A percentile compares a stretch with the other conserved stretches of the same genome.
These are phyloP conservation scores for Eremothecium cymbalariae DNA, from an alignment of 1,139 yeast species.

Conservation along the genomic window DNA sequence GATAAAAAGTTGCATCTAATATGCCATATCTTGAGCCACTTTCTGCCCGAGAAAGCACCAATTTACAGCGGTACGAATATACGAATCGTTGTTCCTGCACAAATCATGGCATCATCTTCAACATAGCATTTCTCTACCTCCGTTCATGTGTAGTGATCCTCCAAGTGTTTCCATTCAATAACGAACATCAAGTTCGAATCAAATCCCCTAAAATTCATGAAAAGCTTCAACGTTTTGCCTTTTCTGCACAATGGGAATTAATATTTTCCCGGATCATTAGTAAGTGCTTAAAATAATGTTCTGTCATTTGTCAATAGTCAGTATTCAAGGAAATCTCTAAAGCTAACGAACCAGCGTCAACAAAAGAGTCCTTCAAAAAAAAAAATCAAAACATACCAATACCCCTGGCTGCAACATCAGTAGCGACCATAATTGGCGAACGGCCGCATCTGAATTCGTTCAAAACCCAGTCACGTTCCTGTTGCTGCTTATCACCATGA, in stretches of 20 bases:
- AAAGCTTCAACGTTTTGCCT: conserved; percentile 2
- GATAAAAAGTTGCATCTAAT: no score
- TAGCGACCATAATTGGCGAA: conserved; percentile 96
- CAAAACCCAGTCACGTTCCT: conserved; percentile 98
- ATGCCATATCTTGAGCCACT: no score
- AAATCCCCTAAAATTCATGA: background rate
- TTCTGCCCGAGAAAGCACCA: background rate
- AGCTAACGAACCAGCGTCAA: background rate
- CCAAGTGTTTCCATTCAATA: background rate
- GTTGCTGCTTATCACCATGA: conserved; percentile 97
- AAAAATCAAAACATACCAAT: conserved; percentile 71
- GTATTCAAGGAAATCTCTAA: background rate
- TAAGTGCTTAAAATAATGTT: conserved; percentile 1
- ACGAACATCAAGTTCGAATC: background rate
- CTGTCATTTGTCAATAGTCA: conserved; percentile 1
- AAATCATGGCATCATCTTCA: conserved; percentile 4
- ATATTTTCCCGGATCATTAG: conserved; percentile 5
- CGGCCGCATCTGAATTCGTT: conserved; percentile 85
- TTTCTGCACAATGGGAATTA: no score
- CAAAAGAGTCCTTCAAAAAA: conserved; percentile 16
- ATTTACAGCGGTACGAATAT: background rate
- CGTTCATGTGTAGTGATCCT: conserved; percentile 2
- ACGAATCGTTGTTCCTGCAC: background rate
- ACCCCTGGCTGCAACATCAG: conserved; percentile 99
- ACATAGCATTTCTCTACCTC: conserved; percentile 6